Percentiles rank a stretch among this genome's conserved stretches.
These are phyloP conservation scores for Nissolia schottii DNA, from an alignment of 306 rosid species.

Conservation along the genomic window DNA sequence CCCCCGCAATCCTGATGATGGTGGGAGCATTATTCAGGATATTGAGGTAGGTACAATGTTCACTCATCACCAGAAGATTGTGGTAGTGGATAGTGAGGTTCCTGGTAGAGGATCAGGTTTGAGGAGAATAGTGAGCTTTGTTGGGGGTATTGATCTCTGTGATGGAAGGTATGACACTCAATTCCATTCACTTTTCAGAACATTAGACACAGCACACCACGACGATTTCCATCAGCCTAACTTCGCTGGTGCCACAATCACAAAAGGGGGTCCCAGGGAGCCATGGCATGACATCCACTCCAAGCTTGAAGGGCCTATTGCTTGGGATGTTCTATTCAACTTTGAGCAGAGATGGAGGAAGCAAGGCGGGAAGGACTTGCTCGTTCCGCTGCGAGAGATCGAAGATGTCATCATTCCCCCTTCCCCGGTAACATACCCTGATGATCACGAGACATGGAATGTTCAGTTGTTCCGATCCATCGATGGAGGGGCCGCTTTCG, in stretches of 20 bases:
- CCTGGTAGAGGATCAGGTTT: conserved; percentile 34
- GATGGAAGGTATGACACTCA: conserved; percentile 69
- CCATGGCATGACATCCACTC: conserved; percentile 77
- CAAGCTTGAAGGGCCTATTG: conserved; percentile 65
- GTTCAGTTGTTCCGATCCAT: conserved; percentile 66
- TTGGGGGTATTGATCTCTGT: conserved; percentile 67
- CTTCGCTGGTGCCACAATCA: conserved; percentile 42
- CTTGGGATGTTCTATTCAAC: conserved; percentile 65
- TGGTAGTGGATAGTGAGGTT: conserved; percentile 54
- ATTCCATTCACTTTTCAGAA: conserved; percentile 65
- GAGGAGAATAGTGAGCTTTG: conserved; percentile 60
- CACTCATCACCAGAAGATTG: conserved; percentile 70
- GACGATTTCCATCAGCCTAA: conserved; percentile 68
- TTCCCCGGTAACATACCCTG: conserved; percentile 53
- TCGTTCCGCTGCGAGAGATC: conserved; percentile 42
- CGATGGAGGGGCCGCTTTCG: conserved; percentile 74
- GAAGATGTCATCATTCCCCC: conserved; percentile 51
- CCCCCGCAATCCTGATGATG: conserved; percentile 66
- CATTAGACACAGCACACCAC: conserved; percentile 56
- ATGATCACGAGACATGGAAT: conserved; percentile 62
- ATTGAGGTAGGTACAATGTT: conserved; percentile 49
- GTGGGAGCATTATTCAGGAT: conserved; percentile 53
- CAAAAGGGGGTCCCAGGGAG: conserved; percentile 64
- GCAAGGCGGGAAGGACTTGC: conserved; percentile 61
- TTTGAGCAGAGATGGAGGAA: conserved; percentile 74